Conservation (phyloP, 257 asterid species). For the Solanum arcanum region DNA sequence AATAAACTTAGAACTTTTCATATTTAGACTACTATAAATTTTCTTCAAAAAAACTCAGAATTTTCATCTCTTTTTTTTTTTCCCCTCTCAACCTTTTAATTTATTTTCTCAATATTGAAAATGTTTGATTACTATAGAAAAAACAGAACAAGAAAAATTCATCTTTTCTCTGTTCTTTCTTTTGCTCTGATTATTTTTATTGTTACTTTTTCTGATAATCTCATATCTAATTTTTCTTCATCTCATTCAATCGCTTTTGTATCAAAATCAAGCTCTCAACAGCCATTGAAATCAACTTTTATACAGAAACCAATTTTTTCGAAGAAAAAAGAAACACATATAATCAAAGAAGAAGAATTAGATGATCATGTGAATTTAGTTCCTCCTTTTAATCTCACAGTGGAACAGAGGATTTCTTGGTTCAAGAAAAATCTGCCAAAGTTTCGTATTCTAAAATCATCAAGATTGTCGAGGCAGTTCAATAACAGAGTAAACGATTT, state of each 20-base stretch:
- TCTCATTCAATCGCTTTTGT: not conserved
- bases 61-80: not conserved
- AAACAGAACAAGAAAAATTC: conserved; percentile 1
- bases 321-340: not conserved
- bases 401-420: conserved; percentile 5
- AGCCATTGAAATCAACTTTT: not conserved
- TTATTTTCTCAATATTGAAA: not conserved
- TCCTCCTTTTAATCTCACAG: not conserved
- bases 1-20: not conserved
- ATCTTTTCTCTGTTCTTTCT: conserved; percentile 23
- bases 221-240: conserved; percentile 14
- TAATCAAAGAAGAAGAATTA: not conserved
- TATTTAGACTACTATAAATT: not conserved
- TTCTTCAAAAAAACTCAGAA: not conserved
- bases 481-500: not conserved
- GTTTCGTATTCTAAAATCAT: conserved; percentile 1
- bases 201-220: conserved; percentile 11
- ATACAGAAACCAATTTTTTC: not conserved
- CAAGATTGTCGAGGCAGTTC: not conserved
- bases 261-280: not conserved
- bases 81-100: not conserved
- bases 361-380: not conserved
- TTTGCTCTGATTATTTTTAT: conserved; percentile 17
- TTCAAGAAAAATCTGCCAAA: not conserved
- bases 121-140: conserved; percentile 27